These are phyloP conservation scores for Diutina siamensis DNA, from an alignment of 1,139 yeast genomes.

Conservation along the genomic window DNA sequence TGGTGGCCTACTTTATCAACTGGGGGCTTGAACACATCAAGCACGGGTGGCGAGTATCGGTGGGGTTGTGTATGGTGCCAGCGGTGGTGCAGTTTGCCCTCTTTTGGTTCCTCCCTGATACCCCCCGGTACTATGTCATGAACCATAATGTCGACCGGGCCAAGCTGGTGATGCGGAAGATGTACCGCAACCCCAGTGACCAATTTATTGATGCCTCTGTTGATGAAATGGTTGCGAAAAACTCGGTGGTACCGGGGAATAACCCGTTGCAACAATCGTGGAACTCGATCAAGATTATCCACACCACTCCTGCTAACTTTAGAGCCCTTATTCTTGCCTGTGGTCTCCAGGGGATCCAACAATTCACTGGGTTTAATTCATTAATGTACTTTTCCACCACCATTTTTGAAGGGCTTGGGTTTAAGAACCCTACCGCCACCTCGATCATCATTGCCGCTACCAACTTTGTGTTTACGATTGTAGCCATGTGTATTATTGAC, in stretches of 20 bases:
- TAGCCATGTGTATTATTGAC: constrained; percentile 79
- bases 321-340: constrained; percentile 84
- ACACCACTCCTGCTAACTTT: constrained; percentile 66
- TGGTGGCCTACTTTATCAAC: constrained; percentile 85
- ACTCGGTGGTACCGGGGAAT: constrained; percentile 54
- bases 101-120: constrained; percentile 84
- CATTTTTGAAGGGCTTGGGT: constrained; percentile 81
- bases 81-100: constrained; percentile 66
- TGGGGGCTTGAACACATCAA: constrained; percentile 67
- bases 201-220: constrained; percentile 47
- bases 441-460: constrained; percentile 89
- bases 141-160: constrained; percentile 58
- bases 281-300: constrained; percentile 59
- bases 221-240: constrained; percentile 43
- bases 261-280: constrained; percentile 42
- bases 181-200: constrained; percentile 45
- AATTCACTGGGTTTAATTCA: constrained; percentile 91
- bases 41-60: constrained; percentile 90
- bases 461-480: constrained; percentile 71
- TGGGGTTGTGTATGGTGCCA: constrained; percentile 83
- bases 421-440: constrained; percentile 80
- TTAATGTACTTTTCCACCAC: constrained; percentile 90
- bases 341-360: constrained; percentile 91
- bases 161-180: constrained; percentile 45
- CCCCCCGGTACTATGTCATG: constrained; percentile 82